A percentile compares a stretch with the other conserved stretches of the same genome.
phyloP scores from a whole-genome alignment of 345 rosid genomes.

The Eucalyptus erythrocorys region DNA sequence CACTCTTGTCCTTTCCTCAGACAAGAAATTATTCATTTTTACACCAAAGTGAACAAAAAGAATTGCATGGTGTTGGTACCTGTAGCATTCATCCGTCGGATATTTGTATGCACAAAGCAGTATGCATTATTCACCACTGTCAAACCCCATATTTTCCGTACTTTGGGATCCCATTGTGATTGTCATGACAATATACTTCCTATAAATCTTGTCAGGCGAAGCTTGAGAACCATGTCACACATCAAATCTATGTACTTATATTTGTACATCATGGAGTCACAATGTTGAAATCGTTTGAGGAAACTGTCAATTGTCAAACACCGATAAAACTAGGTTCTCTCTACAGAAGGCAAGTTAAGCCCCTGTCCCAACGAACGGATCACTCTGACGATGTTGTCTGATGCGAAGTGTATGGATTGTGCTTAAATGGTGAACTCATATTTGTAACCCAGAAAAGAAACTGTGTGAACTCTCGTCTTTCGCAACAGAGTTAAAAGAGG shows the following conservation, averaged over 20 bases:
- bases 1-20: neutral
- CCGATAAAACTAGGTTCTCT: neutral
- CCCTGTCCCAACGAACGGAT: neutral
- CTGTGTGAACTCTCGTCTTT: neutral
- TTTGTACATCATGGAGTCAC: neutral
- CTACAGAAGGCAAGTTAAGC: neutral
- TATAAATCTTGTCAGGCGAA: neutral
- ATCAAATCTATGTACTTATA: neutral
- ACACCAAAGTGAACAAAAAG: neutral
- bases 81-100: neutral
- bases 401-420: neutral
- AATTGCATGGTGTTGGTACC: neutral
- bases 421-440: neutral
- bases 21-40: neutral
- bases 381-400: neutral
- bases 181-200: neutral
- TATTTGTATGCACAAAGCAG: neutral
- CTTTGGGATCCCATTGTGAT: neutral
- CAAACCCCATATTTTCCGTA: neutral
- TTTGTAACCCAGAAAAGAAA: neutral
- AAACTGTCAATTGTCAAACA: neutral
- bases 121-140: neutral
- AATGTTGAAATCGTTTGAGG: neutral
- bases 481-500: neutral
- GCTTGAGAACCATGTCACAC: neutral